phyloP scores from a whole-genome alignment of 2,329 filamentous ascomycete genomes.

The Elsinoe necatrix region DNA sequence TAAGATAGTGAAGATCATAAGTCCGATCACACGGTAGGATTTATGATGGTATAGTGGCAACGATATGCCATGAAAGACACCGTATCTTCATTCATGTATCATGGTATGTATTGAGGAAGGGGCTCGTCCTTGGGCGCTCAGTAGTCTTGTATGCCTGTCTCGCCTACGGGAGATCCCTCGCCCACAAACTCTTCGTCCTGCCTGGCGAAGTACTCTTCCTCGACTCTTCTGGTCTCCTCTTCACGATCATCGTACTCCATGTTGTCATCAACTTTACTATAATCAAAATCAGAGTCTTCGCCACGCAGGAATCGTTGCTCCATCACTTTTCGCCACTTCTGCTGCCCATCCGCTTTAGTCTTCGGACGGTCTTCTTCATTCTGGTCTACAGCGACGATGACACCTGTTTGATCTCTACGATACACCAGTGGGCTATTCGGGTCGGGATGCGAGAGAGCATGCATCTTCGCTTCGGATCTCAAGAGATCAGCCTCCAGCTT shows the following conservation, averaged over 20 bases:
- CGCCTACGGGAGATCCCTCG: constrained; percentile 32
- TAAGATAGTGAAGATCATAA: background rate
- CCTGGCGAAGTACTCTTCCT: constrained; percentile 73
- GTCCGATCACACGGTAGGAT: too few species aligned
- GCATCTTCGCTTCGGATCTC: constrained; percentile 67
- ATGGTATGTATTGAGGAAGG: background rate
- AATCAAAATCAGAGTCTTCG: constrained; percentile 71
- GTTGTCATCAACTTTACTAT: constrained; percentile 59
- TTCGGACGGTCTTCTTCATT: constrained; percentile 45
- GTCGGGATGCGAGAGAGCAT: constrained; percentile 49
- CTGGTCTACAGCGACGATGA: constrained; percentile 50
- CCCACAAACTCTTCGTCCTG: constrained; percentile 47
- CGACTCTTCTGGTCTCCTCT: constrained; percentile 51
- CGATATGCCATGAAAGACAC: too few species aligned
- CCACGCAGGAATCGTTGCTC: constrained; percentile 66
- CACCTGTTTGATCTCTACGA: constrained; percentile 43
- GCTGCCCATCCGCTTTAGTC: constrained; percentile 57
- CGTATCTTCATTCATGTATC: background rate
- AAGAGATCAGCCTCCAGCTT: constrained; percentile 68
- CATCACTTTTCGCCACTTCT: constrained; percentile 65
- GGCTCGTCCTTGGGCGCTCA: constrained; percentile 15
- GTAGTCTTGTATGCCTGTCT: constrained; percentile 44
- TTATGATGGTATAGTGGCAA: too few species aligned
- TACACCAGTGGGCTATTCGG: constrained; percentile 44
- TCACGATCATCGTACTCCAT: constrained; percentile 61